Evolutionary conservation across 345 rosid species (phyloP), one percentile per base, ranked within the genome.

Genomic region (Kernera saxatilis): DNA sequence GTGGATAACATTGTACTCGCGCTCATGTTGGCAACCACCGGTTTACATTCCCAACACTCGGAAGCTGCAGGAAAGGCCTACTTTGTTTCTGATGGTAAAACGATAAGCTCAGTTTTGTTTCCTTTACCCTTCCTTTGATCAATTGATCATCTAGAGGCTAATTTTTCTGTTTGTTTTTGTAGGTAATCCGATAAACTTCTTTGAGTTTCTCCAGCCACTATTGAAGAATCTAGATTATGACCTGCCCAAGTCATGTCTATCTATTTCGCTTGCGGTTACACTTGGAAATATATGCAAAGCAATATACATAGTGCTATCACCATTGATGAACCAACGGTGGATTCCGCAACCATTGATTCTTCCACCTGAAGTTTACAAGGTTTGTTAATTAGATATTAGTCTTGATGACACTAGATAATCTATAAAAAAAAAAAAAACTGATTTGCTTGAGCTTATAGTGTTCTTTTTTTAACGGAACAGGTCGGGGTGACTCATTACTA

Each of bases 321-420:
- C 65, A 14, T 15, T 73, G 7, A 41, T 73, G 3, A 45, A 55
- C 41, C 77, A 46, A 26, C 0, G 43, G 41, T 55, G 77, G 71
- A 64, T 73, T 65, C 71, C 77, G 2, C 71, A 73, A 36, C 77
- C 77, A 65, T 64, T 73, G 55, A 73, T 73, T 64, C 66, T 73
- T 9, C 71, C 77, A 14, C 36, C 71, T 1, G 71, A 65, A 65
- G 65, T 65, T 19, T 73, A 65, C 5, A 56, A 73, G 71, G 77
- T 64, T 54, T 25, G 44, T 40, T 11, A n/a, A n/a, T n/a, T n/a
- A 13, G n/a, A 52, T 5, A 25, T 5, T 15, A 36, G 19, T 50
- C 12, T 50, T 60, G 12, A 26, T 35, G 35, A 29, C 52, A 40
- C 0, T 44, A 43, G 27, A 30, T 6, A 45, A 1, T 17, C 3